Percentiles rank a stretch among this genome's conserved stretches.
phyloP scores from a whole-genome alignment of 2,329 filamentous ascomycete species.

The Hypoxylon sp. region DNA sequence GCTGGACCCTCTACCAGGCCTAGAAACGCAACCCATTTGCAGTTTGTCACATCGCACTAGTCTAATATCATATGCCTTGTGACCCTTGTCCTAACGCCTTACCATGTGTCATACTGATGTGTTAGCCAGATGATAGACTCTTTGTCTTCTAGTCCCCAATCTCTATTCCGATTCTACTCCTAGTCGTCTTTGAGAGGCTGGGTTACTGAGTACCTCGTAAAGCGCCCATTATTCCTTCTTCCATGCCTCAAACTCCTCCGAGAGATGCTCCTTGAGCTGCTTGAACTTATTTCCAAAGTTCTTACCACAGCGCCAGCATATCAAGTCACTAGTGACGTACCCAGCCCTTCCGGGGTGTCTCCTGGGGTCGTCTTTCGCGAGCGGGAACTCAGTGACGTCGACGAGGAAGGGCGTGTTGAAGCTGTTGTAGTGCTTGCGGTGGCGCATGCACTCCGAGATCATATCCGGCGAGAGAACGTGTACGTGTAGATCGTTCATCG shows the following conservation, averaged over 20 bases:
- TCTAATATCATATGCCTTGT: conserved; percentile 3
- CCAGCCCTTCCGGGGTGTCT: conserved; percentile 68
- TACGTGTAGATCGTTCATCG: conserved; percentile 92
- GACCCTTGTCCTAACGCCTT: conserved; percentile 2
- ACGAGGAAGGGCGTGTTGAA: conserved; percentile 91
- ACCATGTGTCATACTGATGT: not conserved
- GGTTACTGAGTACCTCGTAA: not conserved
- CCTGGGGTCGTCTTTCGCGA: conserved; percentile 75
- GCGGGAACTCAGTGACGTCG: conserved; percentile 82
- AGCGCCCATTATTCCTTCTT: conserved; percentile 67
- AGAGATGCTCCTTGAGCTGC: conserved; percentile 70
- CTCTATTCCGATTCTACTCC: not conserved
- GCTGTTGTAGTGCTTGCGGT: conserved; percentile 92
- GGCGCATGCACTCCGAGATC: conserved; percentile 78
- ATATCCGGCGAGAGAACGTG: conserved; percentile 89
- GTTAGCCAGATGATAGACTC: not conserved
- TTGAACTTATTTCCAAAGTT: conserved; percentile 83
- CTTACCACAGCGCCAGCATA: conserved; percentile 87
- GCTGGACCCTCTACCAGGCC: not conserved
- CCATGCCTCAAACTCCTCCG: conserved; percentile 82
- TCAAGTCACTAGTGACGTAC: conserved; percentile 76
- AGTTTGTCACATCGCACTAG: not conserved
- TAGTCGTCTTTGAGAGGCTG: not conserved
- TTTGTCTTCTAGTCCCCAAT: not conserved
- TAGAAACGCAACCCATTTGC: not conserved